phyloP scores from a whole-genome alignment of 202 grass and related monocot species.

The Dendrocalamus latiflorus region DNA sequence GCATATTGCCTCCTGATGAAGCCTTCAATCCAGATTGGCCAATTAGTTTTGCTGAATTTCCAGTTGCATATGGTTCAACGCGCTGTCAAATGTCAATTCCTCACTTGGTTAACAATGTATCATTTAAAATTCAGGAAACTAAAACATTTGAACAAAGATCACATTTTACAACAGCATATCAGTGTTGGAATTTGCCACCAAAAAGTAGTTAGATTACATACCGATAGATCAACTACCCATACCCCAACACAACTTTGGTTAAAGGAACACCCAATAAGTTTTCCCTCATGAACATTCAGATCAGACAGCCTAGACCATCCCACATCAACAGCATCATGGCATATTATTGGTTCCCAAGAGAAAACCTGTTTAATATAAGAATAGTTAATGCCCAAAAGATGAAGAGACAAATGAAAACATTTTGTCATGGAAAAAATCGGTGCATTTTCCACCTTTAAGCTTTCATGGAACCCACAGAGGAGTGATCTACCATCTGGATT shows the following conservation, averaged over 20 bases:
- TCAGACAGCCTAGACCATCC: slow-evolving; percentile 95
- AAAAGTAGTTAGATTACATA: slow-evolving; percentile 18
- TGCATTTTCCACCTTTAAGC: slow-evolving; percentile 56
- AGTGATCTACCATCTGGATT: slow-evolving; percentile 87
- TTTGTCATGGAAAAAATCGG: background rate
- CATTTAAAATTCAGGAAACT: too few species aligned
- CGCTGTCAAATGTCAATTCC: slow-evolving; percentile 48
- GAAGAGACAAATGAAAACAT: background rate
- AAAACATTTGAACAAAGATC: too few species aligned
- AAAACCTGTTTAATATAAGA: slow-evolving; percentile 48
- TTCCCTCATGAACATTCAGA: slow-evolving; percentile 92
- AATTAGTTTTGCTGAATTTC: slow-evolving; percentile 47
- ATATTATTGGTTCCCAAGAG: slow-evolving; percentile 38
- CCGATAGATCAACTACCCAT: slow-evolving; percentile 97
- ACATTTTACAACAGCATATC: background rate
- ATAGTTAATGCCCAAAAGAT: background rate
- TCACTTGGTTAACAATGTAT: slow-evolving; percentile 13
- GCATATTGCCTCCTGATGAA: slow-evolving; percentile 34
- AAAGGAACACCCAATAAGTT: slow-evolving; percentile 98
- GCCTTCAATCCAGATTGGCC: slow-evolving; percentile 56
- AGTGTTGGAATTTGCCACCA: background rate
- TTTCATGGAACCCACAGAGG: slow-evolving; percentile 94
- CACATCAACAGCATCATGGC: slow-evolving; percentile 91
- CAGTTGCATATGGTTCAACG: slow-evolving; percentile 68
- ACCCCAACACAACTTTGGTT: slow-evolving; percentile 99